phyloP scores from a whole-genome alignment of 176 grass and related monocot genomes.

The Metroxylon sagu region DNA sequence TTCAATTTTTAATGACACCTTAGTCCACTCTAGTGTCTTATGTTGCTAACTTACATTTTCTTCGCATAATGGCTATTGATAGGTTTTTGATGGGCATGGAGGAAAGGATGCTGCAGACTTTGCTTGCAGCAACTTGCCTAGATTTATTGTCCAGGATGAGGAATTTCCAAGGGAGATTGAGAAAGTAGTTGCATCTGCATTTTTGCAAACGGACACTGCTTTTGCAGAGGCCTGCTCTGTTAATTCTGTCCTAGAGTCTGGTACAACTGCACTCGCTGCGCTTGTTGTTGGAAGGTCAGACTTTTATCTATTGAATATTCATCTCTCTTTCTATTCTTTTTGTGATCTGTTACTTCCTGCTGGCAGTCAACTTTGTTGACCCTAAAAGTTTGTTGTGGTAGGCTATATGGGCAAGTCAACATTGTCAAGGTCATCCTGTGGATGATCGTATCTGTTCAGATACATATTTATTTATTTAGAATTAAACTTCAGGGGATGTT shows the following conservation, averaged over 20 bases:
- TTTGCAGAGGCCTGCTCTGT: slow-evolving; percentile 73
- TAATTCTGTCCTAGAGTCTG: slow-evolving; percentile 72
- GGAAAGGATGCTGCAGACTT: slow-evolving; percentile 96
- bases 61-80: slow-evolving; percentile 17
- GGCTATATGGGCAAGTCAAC: no score
- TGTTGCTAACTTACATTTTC: neutral
- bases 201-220: slow-evolving; percentile 80
- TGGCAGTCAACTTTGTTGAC: no score
- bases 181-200: slow-evolving; percentile 71
- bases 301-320: neutral
- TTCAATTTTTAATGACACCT: neutral
- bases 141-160: slow-evolving; percentile 62
- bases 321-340: no score
- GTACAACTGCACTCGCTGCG: slow-evolving; percentile 79
- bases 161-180: slow-evolving; percentile 72
- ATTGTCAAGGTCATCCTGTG: no score
- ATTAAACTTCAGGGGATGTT: no score
- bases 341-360: no score
- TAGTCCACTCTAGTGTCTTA: neutral
- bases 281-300: slow-evolving; percentile 71
- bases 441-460: no score
- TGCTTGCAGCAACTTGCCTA: slow-evolving; percentile 70
- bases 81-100: slow-evolving; percentile 98
- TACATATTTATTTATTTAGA: no score
- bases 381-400: no score